Evolutionary conservation across 345 rosid genomes (phyloP), one percentile per base, ranked within the genome.

Genomic region (Erodium maritimum): DNA sequence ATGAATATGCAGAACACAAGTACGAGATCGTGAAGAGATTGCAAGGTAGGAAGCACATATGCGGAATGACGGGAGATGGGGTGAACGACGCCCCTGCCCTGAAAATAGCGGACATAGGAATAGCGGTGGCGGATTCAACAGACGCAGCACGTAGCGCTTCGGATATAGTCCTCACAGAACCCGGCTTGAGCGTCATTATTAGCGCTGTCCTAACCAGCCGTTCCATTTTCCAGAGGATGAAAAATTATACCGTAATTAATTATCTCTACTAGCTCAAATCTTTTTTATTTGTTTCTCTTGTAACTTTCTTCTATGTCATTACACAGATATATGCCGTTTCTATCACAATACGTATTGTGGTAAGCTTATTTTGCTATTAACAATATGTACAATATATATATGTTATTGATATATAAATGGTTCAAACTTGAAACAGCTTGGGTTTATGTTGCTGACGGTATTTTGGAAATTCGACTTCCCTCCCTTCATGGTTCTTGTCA

Each of bases 1-100:
- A 5, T 59, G n/a, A 24, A 71, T 25, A 64, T 71, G 20, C 83
- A 91, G 98, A 91, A 66, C 98, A 91, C 69, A 91, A 91, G 77
- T 91, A 86, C 14, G 98, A 91, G 75, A 91, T 91, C 59, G 95
- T 91, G 25, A 91, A 75, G 69, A 84, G 86, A 56, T 71, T 91
- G 68, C 98, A 91, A 81, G 88, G 86, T 71, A 91, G 82, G 83
- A 78, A 86, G 69, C 98, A 91, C 71, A 85, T 91, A 54, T 96
- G 88, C 56, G 98, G 98, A 57, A 91, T 91, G 98, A 91, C 98
- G 1, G 98, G 98, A 67, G 96, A 91, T 71, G 98, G 98, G 63
- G 98, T 91, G 73, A 91, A 91, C 64, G 98, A 91, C 72, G 98
- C 98, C 16, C 96, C 96, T 34, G 98, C 98, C 65, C 73, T 91